These are phyloP conservation scores for Blastobotrys petasosporus DNA, from an alignment of 1,139 yeast genomes.

Conservation along the genomic window DNA sequence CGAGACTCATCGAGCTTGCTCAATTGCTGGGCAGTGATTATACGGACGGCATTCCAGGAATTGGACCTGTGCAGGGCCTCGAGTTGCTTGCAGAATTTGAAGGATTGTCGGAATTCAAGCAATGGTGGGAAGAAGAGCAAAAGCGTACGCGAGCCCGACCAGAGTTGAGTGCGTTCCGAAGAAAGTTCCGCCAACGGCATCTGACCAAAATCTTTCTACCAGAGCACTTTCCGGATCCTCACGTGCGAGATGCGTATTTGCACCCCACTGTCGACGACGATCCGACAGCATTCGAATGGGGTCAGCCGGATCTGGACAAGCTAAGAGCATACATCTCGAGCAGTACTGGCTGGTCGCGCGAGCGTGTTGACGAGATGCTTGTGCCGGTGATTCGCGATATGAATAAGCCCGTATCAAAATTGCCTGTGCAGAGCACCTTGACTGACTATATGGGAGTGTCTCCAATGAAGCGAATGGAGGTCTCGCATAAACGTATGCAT, in stretches of 20 bases:
- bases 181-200: conserved; percentile 48
- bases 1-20: conserved; percentile 69
- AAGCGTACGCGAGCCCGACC: conserved; percentile 6
- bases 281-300: conserved; percentile 78
- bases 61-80: conserved; percentile 90
- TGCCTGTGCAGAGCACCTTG: conserved; percentile 30
- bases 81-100: conserved; percentile 90
- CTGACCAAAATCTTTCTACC: conserved; percentile 61
- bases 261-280: conserved; percentile 82
- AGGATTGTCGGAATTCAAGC: conserved; percentile 38
- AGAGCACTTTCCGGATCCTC: conserved; percentile 60
- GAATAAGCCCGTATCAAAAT: conserved; percentile 12
- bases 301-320: conserved; percentile 76
- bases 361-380: conserved; percentile 72
- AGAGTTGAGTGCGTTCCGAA: conserved; percentile 29
- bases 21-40: conserved; percentile 87
- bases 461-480: conserved; percentile 19
- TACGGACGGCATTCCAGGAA: conserved; percentile 83
- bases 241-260: conserved; percentile 66
- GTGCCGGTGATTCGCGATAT: conserved; percentile 76
- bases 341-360: conserved; percentile 78
- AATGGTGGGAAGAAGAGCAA: conserved; percentile 53
- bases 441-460: conserved; percentile 29
- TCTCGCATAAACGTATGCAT: conserved; percentile 26
- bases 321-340: conserved; percentile 62